Base-by-base conservation (phyloP, 106 monocot genomes). In the Hemerocallis citrina region DNA sequence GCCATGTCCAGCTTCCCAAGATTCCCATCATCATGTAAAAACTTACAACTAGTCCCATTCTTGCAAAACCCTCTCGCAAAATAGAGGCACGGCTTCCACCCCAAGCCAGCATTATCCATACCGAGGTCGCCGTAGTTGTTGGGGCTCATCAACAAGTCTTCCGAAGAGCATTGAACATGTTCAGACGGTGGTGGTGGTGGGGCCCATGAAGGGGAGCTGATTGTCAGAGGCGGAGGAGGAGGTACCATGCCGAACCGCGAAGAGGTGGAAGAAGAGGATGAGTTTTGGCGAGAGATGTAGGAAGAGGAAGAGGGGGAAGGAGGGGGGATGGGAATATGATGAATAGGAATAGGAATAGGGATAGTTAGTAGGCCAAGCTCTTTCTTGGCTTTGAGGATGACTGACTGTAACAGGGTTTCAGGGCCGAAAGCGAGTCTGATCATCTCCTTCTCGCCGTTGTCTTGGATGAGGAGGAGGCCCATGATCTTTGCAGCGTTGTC, bases 391-490 rank as follows among this genome's bases (percentile, higher is more conserved):
- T 77, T 87, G 74, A 76, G 21, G 61, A 96, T 74, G 63, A 96
- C 57, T 25, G 87, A 81, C 42, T 79, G 91, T 66, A 96, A 76
- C 1, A 91, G 79, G 0, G 91, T 52, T 32, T 96, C 96, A 0
- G 96, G 91, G 42, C 90, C 90, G 57, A 96, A 91, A 27, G 96
- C 96, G n/a, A 90, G 68, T 55, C 96, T 86, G 22, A 96, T 96
- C 91, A 96, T 84, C 80, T 96, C 96, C 87, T 96, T 91, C 76
- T 96, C 91, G 68, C 90, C 91, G 56, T 96, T 84, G 67, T 91
- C 96, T 30, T 91, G 91, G 28, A 91, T 76, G 7, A 96, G 77
- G 1, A 91, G 76, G 7, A 96, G 74, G 12, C 96, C 90, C 96
- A 91, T 96, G 81, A 96, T 91, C 81, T 96, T 96, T 29, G 90